Percentiles rank a stretch among this genome's conserved stretches.
These are phyloP conservation scores for Syncephalastrum racemosum DNA, from an alignment of 371 early-diverging fungal genomes.

Conservation along the genomic window DNA sequence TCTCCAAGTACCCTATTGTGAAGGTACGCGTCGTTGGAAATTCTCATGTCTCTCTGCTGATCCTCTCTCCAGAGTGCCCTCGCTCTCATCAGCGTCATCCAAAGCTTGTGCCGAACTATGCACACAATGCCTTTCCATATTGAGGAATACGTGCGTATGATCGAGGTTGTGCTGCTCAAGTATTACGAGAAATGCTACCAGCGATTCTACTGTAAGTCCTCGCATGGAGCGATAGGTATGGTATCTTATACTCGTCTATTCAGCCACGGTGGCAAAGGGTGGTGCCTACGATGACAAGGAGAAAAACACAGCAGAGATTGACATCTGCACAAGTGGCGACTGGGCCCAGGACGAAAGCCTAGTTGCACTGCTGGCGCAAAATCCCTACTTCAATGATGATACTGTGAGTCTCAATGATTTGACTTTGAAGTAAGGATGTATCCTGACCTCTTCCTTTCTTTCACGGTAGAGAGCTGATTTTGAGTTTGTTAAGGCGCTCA, in stretches of 20 bases:
- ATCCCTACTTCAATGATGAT: slow-evolving; percentile 60
- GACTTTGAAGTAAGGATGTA: background rate
- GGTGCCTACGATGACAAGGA: slow-evolving; percentile 37
- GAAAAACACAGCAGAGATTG: slow-evolving; percentile 35
- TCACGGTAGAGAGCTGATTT: slow-evolving; percentile 33
- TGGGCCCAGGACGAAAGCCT: slow-evolving; percentile 84
- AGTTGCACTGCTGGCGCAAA: slow-evolving; percentile 61
- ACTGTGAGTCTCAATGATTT: slow-evolving; percentile 14
- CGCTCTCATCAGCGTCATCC: slow-evolving; percentile 60
- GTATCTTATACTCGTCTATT: background rate
- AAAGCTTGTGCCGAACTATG: slow-evolving; percentile 70
- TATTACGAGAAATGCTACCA: slow-evolving; percentile 78
- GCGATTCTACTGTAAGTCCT: slow-evolving; percentile 64
- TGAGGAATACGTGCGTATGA: slow-evolving; percentile 77
- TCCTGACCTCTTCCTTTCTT: slow-evolving; percentile 5
- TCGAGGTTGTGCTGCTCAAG: slow-evolving; percentile 69
- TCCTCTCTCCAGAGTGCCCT: slow-evolving; percentile 58
- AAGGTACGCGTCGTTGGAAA: slow-evolving; percentile 33
- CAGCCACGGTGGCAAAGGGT: slow-evolving; percentile 59
- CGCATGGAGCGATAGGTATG: background rate
- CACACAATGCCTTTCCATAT: slow-evolving; percentile 74
- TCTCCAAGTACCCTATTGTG: slow-evolving; percentile 51
- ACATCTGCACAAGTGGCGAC: slow-evolving; percentile 62
- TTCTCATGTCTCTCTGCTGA: background rate
- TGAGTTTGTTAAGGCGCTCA: slow-evolving; percentile 39